Evolutionary conservation across 1,139 yeast genomes (phyloP), one percentile per base, ranked within the genome.

Genomic region (Geotrichum aggregatum): DNA sequence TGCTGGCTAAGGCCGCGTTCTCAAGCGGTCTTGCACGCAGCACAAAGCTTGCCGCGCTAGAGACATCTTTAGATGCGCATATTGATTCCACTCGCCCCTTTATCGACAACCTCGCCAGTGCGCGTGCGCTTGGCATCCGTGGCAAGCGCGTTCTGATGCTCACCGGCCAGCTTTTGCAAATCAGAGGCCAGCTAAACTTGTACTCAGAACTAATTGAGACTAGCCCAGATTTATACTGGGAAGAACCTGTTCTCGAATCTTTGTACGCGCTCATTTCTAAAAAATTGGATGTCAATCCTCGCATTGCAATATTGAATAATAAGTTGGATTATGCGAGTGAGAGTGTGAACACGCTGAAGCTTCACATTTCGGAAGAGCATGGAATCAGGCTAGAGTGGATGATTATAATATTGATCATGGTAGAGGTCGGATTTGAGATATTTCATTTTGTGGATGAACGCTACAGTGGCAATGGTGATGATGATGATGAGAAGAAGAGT

Each of bases 201-300:
- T 87, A 89, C 66, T 84, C 92, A n/a, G 96, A 89, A 63, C 75
- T 89, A 52, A 87, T 87, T 42, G 97, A 89, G 62, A 87, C 95
- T 0, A 8, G 7, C 8, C 97, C 97, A 0, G 97, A 89, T 66
- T 69, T 88, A 45, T 89, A 88, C 68, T 89, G 97, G 97, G 80
- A 88, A 50, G 96, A 88, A 62, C 95, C 96, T 0, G 80, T 82
- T 35, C 72, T 89, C 52, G 97, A 89, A 63, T 76, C 76, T 52
- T 79, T 88, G 16, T 89, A 87, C 67, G 77, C 82, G 47, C 75
- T 80, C 21, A 81, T 87, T 3, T 84, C 95, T 0, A 77, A 77
- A 52, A 80, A 80, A 35, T 72, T 89, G 52, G 97, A 89, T 63
- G 82, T 89, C 26, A 75, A 77, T 35, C 86, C 92, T 1, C 73